A percentile compares a stretch with the other conserved stretches of the same genome.
Conservation (phyloP, 1,139 yeast species). For the Saccharomycopsis phalli region DNA sequence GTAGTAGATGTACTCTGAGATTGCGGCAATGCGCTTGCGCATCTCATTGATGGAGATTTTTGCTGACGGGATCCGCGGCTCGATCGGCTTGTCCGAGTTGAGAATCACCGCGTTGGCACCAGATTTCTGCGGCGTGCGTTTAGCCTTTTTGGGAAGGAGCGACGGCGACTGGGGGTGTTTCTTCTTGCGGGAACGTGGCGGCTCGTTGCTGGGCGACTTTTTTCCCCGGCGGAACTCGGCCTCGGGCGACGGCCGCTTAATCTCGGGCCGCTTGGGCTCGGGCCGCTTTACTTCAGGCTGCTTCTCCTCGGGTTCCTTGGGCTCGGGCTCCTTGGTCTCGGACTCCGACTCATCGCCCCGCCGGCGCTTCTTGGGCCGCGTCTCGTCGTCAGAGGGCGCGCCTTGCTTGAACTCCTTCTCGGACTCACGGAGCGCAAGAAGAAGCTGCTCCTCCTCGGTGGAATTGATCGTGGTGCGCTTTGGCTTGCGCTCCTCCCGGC, state of each 20-base stretch:
- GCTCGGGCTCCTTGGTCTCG: not conserved
- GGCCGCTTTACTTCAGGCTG: slow-evolving; percentile 11
- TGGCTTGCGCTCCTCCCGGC: slow-evolving; percentile 12
- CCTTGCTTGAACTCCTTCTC: slow-evolving; percentile 30
- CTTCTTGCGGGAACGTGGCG: slow-evolving; percentile 4
- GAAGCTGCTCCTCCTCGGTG: slow-evolving; percentile 31
- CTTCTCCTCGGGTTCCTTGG: not conserved
- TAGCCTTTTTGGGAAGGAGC: not conserved
- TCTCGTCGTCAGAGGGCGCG: slow-evolving; percentile 15
- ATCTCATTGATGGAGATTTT: slow-evolving; percentile 70
- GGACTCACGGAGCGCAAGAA: slow-evolving; percentile 30
- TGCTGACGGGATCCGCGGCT: slow-evolving; percentile 74
- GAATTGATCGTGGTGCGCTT: slow-evolving; percentile 29
- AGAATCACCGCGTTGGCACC: slow-evolving; percentile 8
- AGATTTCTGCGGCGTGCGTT: not conserved
- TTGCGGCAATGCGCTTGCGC: slow-evolving; percentile 82
- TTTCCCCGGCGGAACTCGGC: not conserved
- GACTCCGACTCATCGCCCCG: too few species aligned
- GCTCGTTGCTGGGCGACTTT: not conserved
- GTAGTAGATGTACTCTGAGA: slow-evolving; percentile 80
- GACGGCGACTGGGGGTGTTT: slow-evolving; percentile 1
- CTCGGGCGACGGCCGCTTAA: not conserved
- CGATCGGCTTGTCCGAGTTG: slow-evolving; percentile 50
- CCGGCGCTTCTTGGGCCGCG: slow-evolving; percentile 21
- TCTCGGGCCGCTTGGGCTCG: slow-evolving; percentile 31